Evolutionary conservation across 1,139 yeast species (phyloP).

Genomic region (Debaryomyces udenii): DNA sequence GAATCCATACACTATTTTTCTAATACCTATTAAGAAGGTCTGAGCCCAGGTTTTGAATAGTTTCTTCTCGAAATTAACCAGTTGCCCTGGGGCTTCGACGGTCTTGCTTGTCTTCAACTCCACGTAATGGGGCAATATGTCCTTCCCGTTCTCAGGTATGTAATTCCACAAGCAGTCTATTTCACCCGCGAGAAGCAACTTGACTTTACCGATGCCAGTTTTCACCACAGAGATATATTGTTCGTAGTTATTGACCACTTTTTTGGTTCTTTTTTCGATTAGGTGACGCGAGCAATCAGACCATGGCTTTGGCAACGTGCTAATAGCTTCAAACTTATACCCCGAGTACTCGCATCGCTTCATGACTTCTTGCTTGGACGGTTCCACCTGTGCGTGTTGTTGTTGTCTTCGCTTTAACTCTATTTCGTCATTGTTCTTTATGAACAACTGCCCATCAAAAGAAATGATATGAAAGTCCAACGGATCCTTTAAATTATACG

Average conservation of each 20-base stretch:
- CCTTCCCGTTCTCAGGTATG: constrained; percentile 53
- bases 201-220: constrained; percentile 79
- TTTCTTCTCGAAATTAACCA: constrained; percentile 68
- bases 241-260: constrained; percentile 66
- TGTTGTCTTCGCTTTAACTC: constrained; percentile 33
- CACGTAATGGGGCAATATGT: constrained; percentile 71
- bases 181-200: constrained; percentile 81
- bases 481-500: constrained; percentile 58
- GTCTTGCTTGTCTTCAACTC: constrained; percentile 77
- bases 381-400: constrained; percentile 26
- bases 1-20: constrained; percentile 80
- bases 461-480: constrained; percentile 64
- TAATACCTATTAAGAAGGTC: constrained; percentile 83
- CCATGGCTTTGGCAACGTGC: constrained; percentile 81
- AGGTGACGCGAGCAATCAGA: constrained; percentile 61
- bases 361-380: constrained; percentile 37
- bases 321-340: constrained; percentile 80
- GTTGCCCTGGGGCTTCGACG: constrained; percentile 55
- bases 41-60: constrained; percentile 89
- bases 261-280: constrained; percentile 65
- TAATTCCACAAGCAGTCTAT: constrained; percentile 89
- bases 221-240: constrained; percentile 78
- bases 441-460: constrained; percentile 83
- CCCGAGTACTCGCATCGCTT: constrained; percentile 63
- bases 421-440: constrained; percentile 59